Evolutionary conservation across 345 rosid genomes (phyloP).

Genomic region (Ceriops decandra): DNA sequence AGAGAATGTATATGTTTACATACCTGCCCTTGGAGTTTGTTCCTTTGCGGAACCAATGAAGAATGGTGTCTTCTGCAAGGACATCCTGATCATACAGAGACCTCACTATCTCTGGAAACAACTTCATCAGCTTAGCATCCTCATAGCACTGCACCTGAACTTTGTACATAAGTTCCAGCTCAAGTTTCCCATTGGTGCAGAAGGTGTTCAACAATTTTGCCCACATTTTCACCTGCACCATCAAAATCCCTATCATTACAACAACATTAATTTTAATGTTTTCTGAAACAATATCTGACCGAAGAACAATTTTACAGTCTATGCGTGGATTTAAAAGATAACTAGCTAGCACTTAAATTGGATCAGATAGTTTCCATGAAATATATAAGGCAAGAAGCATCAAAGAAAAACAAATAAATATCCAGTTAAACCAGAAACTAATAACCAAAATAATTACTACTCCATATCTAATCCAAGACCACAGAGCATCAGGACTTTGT

Average conservation of each 20-base stretch:
- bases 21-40: constrained; percentile 92
- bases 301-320: too few relatives aligned
- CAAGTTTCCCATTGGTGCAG: constrained; percentile 82
- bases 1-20: constrained; percentile 1
- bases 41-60: constrained; percentile 89
- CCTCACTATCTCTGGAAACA: constrained; percentile 85
- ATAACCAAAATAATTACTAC: too few relatives aligned
- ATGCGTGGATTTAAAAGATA: too few relatives aligned
- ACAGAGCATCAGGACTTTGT: too few relatives aligned
- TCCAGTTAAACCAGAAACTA: too few relatives aligned
- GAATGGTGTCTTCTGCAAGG: constrained; percentile 92
- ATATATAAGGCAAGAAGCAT: too few relatives aligned
- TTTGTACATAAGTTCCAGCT: constrained; percentile 92
- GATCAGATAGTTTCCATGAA: too few relatives aligned
- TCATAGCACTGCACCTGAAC: constrained; percentile 98
- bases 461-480: too few relatives aligned
- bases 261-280: too few relatives aligned
- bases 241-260: background rate
- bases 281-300: too few relatives aligned
- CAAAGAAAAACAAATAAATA: too few relatives aligned
- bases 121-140: constrained; percentile 96
- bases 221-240: constrained; percentile 86
- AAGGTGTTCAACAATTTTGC: constrained; percentile 67
- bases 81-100: constrained; percentile 90
- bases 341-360: too few relatives aligned